Conservation (phyloP, 169 alveolate species). For the Plasmodium ovale region DNA sequence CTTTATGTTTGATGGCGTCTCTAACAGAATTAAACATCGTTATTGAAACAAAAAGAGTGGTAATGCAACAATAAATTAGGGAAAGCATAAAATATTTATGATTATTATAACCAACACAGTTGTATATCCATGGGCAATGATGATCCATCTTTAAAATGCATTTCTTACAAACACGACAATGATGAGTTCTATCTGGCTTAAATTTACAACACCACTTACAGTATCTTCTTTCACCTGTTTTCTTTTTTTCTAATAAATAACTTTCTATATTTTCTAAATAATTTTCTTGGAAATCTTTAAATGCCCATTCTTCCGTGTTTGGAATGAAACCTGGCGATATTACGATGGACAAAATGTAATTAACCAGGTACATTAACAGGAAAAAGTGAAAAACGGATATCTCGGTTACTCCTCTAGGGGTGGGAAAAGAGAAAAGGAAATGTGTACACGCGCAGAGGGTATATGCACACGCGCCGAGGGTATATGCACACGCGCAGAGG, state of each 20-base stretch:
- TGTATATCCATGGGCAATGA: slow-evolving; percentile 93
- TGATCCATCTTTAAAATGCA: slow-evolving; percentile 94
- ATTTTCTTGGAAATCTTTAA: slow-evolving; percentile 53
- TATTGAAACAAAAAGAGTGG: slow-evolving; percentile 81
- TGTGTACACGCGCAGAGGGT: neutral
- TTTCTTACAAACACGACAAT: slow-evolving; percentile 87
- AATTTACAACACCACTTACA: slow-evolving; percentile 86
- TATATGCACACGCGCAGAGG: neutral
- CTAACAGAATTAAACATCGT: slow-evolving; percentile 83
- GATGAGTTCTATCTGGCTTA: slow-evolving; percentile 89
- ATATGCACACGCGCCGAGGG: neutral
- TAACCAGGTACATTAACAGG: slow-evolving; percentile 80
- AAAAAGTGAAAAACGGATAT: slow-evolving; percentile 70
- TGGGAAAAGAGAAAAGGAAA: slow-evolving; percentile 10
- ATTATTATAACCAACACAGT: slow-evolving; percentile 92
- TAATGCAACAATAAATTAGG: slow-evolving; percentile 84
- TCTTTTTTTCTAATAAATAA: slow-evolving; percentile 80
- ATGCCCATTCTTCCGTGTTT: slow-evolving; percentile 88
- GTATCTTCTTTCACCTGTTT: slow-evolving; percentile 82
- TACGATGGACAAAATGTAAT: slow-evolving; percentile 86
- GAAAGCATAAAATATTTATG: slow-evolving; percentile 89
- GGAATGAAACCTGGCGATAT: slow-evolving; percentile 90
- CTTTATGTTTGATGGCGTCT: slow-evolving; percentile 22
- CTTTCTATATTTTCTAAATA: slow-evolving; percentile 28
- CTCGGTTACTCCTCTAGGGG: slow-evolving; percentile 61